Evolutionary conservation across 768 basidiomycete genomes (phyloP).

Genomic region (Pleurotus salmoneostramineus): DNA sequence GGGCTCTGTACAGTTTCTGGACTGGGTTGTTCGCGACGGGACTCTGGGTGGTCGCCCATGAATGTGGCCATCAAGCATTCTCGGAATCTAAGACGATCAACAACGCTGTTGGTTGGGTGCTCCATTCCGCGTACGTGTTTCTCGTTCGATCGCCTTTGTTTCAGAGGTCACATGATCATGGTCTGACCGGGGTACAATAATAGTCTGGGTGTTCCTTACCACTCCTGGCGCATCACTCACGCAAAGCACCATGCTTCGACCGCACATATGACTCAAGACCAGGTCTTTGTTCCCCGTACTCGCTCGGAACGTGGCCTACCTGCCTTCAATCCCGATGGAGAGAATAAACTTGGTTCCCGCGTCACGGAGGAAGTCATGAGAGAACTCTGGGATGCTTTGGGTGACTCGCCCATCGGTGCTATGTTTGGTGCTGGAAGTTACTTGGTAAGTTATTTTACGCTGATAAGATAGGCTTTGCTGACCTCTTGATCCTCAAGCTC

Average conservation of each 20-base stretch:
- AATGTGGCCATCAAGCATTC: slow-evolving; percentile 96
- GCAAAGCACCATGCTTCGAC: slow-evolving; percentile 95
- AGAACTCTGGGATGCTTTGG: slow-evolving; percentile 82
- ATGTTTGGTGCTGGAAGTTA: slow-evolving; percentile 50
- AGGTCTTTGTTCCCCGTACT: slow-evolving; percentile 94
- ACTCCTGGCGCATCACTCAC: slow-evolving; percentile 94
- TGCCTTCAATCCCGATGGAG: slow-evolving; percentile 61
- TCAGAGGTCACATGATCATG: slow-evolving; percentile 5
- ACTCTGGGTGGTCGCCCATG: slow-evolving; percentile 92
- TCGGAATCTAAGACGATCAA: slow-evolving; percentile 90
- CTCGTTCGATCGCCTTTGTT: slow-evolving; percentile 4
- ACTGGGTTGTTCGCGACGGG: slow-evolving; percentile 88
- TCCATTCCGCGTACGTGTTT: slow-evolving; percentile 77
- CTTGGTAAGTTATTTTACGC: slow-evolving; percentile 38
- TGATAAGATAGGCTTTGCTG: not conserved
- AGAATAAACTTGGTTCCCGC: slow-evolving; percentile 60
- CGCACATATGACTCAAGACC: slow-evolving; percentile 90
- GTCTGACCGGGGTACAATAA: no score
- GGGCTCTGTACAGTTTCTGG: slow-evolving; percentile 80
- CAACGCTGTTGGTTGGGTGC: slow-evolving; percentile 87
- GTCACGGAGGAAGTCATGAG: slow-evolving; percentile 64
- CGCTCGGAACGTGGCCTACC: slow-evolving; percentile 68
- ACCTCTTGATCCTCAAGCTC: slow-evolving; percentile 37
- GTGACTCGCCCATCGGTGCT: slow-evolving; percentile 84
- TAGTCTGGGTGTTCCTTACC: slow-evolving; percentile 93